Conservation (phyloP, 78 protist species). For the Dictyostelium capitatum region DNA sequence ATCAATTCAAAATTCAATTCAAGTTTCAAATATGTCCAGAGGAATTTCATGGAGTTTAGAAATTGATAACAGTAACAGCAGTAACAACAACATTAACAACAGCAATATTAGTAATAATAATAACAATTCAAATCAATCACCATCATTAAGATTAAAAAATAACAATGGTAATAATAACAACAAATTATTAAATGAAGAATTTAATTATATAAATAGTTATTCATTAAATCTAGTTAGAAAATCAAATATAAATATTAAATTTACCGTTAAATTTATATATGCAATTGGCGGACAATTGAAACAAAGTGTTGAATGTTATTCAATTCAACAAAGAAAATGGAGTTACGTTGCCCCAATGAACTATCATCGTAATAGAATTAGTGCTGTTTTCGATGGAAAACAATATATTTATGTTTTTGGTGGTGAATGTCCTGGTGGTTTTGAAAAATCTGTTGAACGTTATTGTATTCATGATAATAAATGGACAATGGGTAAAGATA, state of each 20-base stretch:
- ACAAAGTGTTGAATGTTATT: constrained; percentile 56
- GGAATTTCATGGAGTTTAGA: neutral
- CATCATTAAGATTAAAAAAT: neutral
- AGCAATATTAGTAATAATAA: neutral
- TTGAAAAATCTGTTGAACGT: constrained; percentile 49
- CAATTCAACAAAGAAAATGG: constrained; percentile 60
- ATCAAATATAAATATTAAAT: constrained; percentile 36
- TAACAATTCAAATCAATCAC: neutral
- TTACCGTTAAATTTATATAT: constrained; percentile 48
- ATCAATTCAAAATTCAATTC: constrained; percentile 2
- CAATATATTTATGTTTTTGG: constrained; percentile 71
- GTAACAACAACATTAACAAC: neutral
- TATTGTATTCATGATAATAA: constrained; percentile 42
- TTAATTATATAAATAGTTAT: neutral
- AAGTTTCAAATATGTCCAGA: neutral
- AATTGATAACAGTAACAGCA: neutral
- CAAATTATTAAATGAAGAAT: neutral
- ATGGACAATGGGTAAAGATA: constrained; percentile 35
- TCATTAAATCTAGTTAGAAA: constrained; percentile 14
- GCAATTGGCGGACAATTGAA: constrained; percentile 70
- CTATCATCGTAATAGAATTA: constrained; percentile 25
- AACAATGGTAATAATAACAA: neutral
- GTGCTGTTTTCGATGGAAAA: constrained; percentile 44
- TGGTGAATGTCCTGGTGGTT: constrained; percentile 40
- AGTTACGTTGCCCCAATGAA: constrained; percentile 22